Percentiles rank a stretch among this genome's conserved stretches.
Conservation (phyloP, 768 basidiomycete species). For the Favolaschia claudopus region DNA sequence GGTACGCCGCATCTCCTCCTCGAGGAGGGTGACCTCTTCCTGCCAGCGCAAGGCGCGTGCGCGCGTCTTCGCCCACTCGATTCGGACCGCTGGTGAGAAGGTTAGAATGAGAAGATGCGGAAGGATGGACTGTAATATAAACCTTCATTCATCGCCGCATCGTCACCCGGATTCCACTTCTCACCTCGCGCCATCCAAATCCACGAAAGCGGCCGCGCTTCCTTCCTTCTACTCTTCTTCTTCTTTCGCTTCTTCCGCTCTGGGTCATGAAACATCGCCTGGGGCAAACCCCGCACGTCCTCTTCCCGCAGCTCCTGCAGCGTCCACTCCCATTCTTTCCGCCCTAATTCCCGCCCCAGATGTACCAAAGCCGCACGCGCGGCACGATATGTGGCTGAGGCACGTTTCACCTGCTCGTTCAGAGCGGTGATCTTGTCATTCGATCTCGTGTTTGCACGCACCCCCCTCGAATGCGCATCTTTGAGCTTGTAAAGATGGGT, state of each 20-base stretch:
- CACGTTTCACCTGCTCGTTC: slow-evolving; percentile 20
- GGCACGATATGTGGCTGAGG: slow-evolving; percentile 23
- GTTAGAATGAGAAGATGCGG: too few species aligned
- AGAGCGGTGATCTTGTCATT: slow-evolving; percentile 20
- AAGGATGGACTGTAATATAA: too few species aligned
- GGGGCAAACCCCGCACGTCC: slow-evolving; percentile 31
- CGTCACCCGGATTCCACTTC: too few species aligned
- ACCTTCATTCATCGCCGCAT: too few species aligned
- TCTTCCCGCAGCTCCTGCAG: slow-evolving; percentile 13
- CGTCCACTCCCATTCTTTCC: slow-evolving; percentile 22
- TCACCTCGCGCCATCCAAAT: too few species aligned
- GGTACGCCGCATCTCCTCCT: slow-evolving; percentile 23
- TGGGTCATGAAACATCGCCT: too few species aligned
- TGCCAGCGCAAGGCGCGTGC: slow-evolving; percentile 7
- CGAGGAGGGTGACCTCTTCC: slow-evolving; percentile 18
- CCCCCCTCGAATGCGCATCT: slow-evolving; percentile 27
- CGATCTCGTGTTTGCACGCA: slow-evolving; percentile 32
- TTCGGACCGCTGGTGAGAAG: too few species aligned
- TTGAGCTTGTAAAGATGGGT: slow-evolving; percentile 30
- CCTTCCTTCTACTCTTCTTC: too few species aligned
- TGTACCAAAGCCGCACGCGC: slow-evolving; percentile 23
- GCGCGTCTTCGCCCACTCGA: too few species aligned
- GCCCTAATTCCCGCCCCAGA: not conserved
- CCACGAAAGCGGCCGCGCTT: too few species aligned
- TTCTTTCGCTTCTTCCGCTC: too few species aligned